Base-by-base conservation (phyloP, 2,329 filamentous ascomycete genomes). In the Exophiala spinifera region DNA sequence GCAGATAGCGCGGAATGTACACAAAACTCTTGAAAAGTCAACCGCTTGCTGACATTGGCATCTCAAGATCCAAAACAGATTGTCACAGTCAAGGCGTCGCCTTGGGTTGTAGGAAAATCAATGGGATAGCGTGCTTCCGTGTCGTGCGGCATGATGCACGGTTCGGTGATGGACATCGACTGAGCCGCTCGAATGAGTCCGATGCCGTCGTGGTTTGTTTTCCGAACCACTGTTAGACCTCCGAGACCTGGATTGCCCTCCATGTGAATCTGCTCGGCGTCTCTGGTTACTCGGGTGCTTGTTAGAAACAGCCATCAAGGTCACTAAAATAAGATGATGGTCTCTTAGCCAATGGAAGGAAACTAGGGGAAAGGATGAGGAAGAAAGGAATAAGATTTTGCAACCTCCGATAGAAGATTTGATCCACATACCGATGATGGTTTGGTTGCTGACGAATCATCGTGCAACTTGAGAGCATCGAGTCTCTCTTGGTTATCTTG, bases 391-490 rank as follows among this genome's bases (percentile, higher is more conserved):
- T 13, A 14, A 20, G 11, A 34, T 13, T 13, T 17, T 21, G n/a
- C 17, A n/a, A n/a, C 33, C n/a, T 31, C 34, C 15, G 7, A 7
- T 40, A 15, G 23, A 36, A 36, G 15, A 46, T 39, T 17, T 34
- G 55, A n/a, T n/a, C 42, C 20, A 74, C 74, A 75, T 68, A 76
- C 74, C 70, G 74, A 74, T 55, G 68, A 73, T 59, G 72, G 69
- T 61, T 89, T 86, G 64, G 81, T 73, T 44, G 68, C 58, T 47
- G 67, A 63, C 33, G 75, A 70, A 53, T 85, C 88, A 71, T 97
- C 92, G 70, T 95, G 88, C 67, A 97, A 78, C 70, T 94, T 91
- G 64, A 97, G 79, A 49, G 90, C 91, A 72, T 96, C 90, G 63
- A 97, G 80, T 64, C 90, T 83, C 74, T 91, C 89, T 72, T 90